A percentile compares a stretch with the other conserved stretches of the same genome.
Evolutionary conservation across 345 rosid genomes (phyloP).

Genomic region (Viola odorata): DNA sequence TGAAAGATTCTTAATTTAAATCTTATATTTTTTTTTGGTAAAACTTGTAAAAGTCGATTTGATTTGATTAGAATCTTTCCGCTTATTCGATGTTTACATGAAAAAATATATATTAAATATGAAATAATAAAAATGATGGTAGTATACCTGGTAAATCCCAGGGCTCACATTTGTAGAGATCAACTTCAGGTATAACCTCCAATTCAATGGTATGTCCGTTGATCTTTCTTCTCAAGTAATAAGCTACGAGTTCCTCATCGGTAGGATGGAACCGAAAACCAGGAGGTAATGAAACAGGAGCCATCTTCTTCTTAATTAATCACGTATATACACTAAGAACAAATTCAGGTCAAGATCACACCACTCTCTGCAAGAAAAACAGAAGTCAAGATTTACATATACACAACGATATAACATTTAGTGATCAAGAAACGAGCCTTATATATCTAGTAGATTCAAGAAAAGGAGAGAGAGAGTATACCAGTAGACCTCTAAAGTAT

Average conservation of each 20-base stretch:
- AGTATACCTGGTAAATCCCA: conserved; percentile 33
- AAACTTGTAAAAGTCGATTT: too few species aligned
- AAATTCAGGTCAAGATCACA: not conserved
- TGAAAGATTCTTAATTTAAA: too few species aligned
- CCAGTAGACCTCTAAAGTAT: not conserved
- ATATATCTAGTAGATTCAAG: not conserved
- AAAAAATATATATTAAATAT: too few species aligned
- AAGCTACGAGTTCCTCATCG: conserved; percentile 30
- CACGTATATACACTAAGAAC: not conserved
- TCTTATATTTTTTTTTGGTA: too few species aligned
- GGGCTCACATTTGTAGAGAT: conserved; percentile 36
- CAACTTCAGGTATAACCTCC: conserved; percentile 35
- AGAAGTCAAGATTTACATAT: not conserved
- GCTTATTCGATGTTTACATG: too few species aligned
- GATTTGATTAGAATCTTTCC: too few species aligned
- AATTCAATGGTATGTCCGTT: conserved; percentile 25
- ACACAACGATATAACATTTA: not conserved
- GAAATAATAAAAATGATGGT: not conserved
- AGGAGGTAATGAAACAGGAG: conserved; percentile 35
- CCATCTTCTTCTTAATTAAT: conserved; percentile 13
- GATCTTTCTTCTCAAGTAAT: conserved; percentile 28
- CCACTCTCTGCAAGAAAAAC: not conserved
- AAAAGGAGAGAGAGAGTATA: not conserved
- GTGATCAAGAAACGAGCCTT: not conserved
- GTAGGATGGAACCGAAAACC: conserved; percentile 35